Conservation (phyloP, 2,329 filamentous ascomycete species). For the Pseudocercospora vitis region DNA sequence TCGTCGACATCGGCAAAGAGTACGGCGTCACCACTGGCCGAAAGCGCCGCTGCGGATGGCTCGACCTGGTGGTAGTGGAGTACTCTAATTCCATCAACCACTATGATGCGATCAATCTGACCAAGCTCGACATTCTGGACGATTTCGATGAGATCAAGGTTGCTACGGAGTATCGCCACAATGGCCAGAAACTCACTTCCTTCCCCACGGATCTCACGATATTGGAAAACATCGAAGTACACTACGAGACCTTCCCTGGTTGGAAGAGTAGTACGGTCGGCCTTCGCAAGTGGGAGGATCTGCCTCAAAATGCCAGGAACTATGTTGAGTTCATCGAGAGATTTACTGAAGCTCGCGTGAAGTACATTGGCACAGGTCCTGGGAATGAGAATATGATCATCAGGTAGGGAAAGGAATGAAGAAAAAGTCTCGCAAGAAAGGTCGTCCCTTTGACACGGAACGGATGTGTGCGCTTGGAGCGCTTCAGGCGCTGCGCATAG, state of each 20-base stretch:
- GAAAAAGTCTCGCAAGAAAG: neutral
- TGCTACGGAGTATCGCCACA: constrained; percentile 66
- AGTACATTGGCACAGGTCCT: constrained; percentile 67
- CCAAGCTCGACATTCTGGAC: constrained; percentile 70
- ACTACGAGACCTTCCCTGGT: constrained; percentile 67
- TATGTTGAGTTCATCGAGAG: constrained; percentile 69
- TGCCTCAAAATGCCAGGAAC: constrained; percentile 63
- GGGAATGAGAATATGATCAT: constrained; percentile 65
- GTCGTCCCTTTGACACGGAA: too few relatives aligned
- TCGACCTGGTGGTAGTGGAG: constrained; percentile 68
- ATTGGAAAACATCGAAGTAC: constrained; percentile 61
- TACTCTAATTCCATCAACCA: constrained; percentile 66
- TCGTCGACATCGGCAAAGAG: constrained; percentile 58
- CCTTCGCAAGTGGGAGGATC: constrained; percentile 59
- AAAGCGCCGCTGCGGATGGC: constrained; percentile 62
- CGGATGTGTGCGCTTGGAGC: neutral
- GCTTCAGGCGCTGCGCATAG: constrained; percentile 7
- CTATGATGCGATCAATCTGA: constrained; percentile 65
- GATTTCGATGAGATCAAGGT: constrained; percentile 73
- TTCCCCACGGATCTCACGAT: constrained; percentile 65
- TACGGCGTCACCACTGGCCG: constrained; percentile 60
- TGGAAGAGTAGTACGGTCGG: constrained; percentile 67
- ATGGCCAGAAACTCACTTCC: constrained; percentile 56
- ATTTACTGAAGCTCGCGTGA: constrained; percentile 62
- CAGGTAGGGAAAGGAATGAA: constrained; percentile 37